Base-by-base conservation (phyloP, 2,329 filamentous ascomycete species). In the Rhinocladiella similis region DNA sequence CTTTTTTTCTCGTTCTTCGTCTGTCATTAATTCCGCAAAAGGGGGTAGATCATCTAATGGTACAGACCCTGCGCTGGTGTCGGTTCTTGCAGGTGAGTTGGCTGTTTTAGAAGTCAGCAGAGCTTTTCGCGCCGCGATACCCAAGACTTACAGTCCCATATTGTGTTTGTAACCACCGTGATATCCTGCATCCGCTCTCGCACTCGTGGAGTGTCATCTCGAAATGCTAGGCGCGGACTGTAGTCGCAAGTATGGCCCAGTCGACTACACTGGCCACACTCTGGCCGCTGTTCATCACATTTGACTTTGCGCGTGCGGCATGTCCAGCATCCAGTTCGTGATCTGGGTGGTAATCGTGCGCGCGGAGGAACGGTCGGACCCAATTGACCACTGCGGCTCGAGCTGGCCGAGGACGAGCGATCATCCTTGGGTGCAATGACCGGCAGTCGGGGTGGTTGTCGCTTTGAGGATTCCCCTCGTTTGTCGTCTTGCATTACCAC, bases 231-330 rank as follows among this genome's bases (percentile, higher is more conserved):
- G 46, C 82, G 75, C 14, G 80, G 79, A 56, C 77, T 78, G 69
- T 83, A 85, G 65, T 84, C 82, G 66, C 82, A 84, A 35, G 73
- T 72, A 65, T 83, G 80, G 45, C 80, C 79, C 19, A 84, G 71
- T 52, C 81, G 74, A 27, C 76, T 73, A 67, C 82, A 84, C 73
- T 82, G 81, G 73, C 78, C 80, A 67, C 81, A 83, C 64, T 73
- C 74, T 53, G 80, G 81, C 64, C 78, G 75, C 39, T 71, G 71
- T 68, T 83, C 81, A 65, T 83, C 81, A 67, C 81, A 83, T 75
- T 83, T 83, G 19, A 82, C 80, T 73, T 65, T 60, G 25, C 54
- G 62, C 12, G 50, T 55, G 33, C 62, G 64, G 52, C 63, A 65
- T 3, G 63, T 66, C 60, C 80, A 82, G 64, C 80, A 82, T 54